phyloP scores from a whole-genome alignment of 2,329 filamentous ascomycete genomes.

The Trichoderma simmonsii region DNA sequence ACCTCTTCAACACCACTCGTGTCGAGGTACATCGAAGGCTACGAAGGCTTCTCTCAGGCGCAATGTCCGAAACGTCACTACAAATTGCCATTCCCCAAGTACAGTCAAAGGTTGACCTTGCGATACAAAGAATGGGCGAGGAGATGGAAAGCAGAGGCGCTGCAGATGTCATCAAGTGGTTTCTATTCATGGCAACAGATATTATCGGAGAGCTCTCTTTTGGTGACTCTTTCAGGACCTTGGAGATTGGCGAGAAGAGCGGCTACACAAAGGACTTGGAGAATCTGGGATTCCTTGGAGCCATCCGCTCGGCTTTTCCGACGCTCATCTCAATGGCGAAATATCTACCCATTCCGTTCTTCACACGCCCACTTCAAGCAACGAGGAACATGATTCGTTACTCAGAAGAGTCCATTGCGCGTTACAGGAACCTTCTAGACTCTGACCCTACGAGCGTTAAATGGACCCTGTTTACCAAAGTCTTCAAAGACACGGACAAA shows the following conservation, averaged over 20 bases:
- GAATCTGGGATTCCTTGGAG: slow-evolving; percentile 45
- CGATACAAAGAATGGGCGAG: slow-evolving; percentile 43
- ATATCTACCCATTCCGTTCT: background rate
- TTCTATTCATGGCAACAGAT: slow-evolving; percentile 52
- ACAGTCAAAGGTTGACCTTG: slow-evolving; percentile 34
- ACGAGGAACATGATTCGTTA: slow-evolving; percentile 28
- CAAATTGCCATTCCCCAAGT: slow-evolving; percentile 34
- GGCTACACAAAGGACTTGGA: background rate
- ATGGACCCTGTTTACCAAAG: slow-evolving; percentile 37
- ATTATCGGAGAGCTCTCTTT: slow-evolving; percentile 53
- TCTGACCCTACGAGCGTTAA: slow-evolving; percentile 23
- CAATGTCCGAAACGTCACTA: slow-evolving; percentile 38
- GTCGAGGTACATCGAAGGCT: slow-evolving; percentile 37
- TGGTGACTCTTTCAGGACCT: slow-evolving; percentile 52
- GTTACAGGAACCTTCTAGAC: slow-evolving; percentile 27
- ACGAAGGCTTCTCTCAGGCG: slow-evolving; percentile 41
- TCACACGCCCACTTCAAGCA: background rate
- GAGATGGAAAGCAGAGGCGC: slow-evolving; percentile 38
- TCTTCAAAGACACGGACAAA: slow-evolving; percentile 35
- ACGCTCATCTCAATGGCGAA: background rate
- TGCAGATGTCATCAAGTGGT: slow-evolving; percentile 53
- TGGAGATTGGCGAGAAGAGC: slow-evolving; percentile 27
- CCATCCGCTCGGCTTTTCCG: slow-evolving; percentile 27
- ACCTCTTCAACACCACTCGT: slow-evolving; percentile 39
- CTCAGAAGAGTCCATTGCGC: slow-evolving; percentile 29